phyloP scores from a whole-genome alignment of 164 flowering plant species.

The Annona squamosa region DNA sequence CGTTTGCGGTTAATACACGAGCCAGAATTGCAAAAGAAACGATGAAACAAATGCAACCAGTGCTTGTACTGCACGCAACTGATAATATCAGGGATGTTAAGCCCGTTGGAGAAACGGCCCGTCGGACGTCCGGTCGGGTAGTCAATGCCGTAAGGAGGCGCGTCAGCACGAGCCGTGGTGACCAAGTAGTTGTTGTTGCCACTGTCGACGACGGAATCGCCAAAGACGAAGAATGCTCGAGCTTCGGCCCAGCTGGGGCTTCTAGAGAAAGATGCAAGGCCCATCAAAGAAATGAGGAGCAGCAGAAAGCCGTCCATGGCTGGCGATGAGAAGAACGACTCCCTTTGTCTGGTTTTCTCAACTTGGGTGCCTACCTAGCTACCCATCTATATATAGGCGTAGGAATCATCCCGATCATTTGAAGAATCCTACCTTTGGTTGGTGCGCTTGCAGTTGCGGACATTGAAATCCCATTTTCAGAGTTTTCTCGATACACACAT shows the following conservation, averaged over 20 bases:
- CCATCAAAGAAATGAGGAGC: constrained; percentile 5
- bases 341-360: not conserved
- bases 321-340: not conserved
- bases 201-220: constrained; percentile 73
- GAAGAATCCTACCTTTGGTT: no score
- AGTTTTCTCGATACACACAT: no score
- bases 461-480: no score
- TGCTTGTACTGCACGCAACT: constrained; percentile 23
- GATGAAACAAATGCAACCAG: not conserved
- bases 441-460: no score
- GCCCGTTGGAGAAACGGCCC: constrained; percentile 86
- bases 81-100: constrained; percentile 70
- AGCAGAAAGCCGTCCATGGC: constrained; percentile 6
- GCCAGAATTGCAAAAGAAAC: not conserved
- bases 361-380: no score
- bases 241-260: constrained; percentile 19
- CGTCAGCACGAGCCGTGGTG: constrained; percentile 71
- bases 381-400: no score
- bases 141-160: constrained; percentile 77
- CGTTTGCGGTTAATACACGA: not conserved
- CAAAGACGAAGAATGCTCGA: constrained; percentile 77
- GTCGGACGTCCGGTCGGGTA: constrained; percentile 59
- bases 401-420: no score
- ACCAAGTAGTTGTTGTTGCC: constrained; percentile 73
- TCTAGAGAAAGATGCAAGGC: not conserved